Evolutionary conservation across 139 green algal genomes (phyloP), one percentile per base, ranked within the genome.

Genomic region (Coccomyxa sp.): DNA sequence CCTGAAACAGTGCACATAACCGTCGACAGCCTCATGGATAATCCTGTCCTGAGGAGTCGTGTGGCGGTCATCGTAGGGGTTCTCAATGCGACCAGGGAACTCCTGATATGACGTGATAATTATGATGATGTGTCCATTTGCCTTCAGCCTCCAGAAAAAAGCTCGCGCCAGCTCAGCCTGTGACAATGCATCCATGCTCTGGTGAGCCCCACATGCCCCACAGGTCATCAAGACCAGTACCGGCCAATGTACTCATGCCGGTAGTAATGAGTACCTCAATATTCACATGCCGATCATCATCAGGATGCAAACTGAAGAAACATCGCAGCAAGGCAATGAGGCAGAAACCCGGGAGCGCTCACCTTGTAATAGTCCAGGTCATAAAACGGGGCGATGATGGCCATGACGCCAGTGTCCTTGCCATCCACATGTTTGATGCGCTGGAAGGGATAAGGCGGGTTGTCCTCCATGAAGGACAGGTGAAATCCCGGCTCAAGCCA

Each of bases 1-100:
- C 82, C 81, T 82, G 85, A 88, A 86, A 59, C 79, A 84, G 74
- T 88, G 85, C 82, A 88, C 60, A 79, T 82, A 88, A 13, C 77
- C 85, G 67, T 88, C 85, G 23, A 84, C 74, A 13, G 68, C 82
- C 17, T 80, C 77, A 14, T 79, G 60, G 79, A 88, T 80, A 14
- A 79, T 79, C 23, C 51, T 32, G 79, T 86, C 79, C 18, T 76
- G 58, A 51, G 80, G 81, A 25, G 81, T 85, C 63, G 77, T 84
- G 80, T 88, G 84, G 27, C 84, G 82, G 81, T 88, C 80, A 75
- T 86, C 85, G 58, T 80, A 77, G 31, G 85, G 85, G 71, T 88
- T 88, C 58, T 75, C 18, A 79, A 88, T 88, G 51, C 79, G 67
- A 14, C 79, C 77, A 25, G 85, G 85, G 51, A 86, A 88, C 45